Percentiles rank a stretch among this genome's conserved stretches.
Conservation (phyloP, 164 flowering plant species). For the Annona squamosa region DNA sequence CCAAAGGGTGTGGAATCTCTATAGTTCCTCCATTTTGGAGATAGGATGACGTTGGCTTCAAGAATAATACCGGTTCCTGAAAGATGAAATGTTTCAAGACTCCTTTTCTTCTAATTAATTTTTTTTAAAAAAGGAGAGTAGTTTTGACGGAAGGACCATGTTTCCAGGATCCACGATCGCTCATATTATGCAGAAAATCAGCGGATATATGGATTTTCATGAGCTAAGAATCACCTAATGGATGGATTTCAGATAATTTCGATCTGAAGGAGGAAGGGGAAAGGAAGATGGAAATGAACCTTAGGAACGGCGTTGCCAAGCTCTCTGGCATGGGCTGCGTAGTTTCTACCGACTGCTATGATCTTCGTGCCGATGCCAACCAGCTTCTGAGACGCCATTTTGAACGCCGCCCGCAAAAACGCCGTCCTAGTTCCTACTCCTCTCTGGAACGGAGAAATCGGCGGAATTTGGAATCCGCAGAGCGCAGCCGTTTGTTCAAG, state of each 20-base stretch:
- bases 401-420: not conserved
- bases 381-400: slow-evolving; percentile 35
- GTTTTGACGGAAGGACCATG: too few relatives aligned
- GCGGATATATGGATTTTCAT: too few relatives aligned
- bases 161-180: too few relatives aligned
- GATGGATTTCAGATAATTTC: too few relatives aligned
- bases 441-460: not conserved
- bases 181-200: too few relatives aligned
- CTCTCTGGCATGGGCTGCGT: slow-evolving; percentile 96
- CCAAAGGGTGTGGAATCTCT: slow-evolving; percentile 64
- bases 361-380: slow-evolving; percentile 73
- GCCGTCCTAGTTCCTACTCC: not conserved
- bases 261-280: too few relatives aligned
- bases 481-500: not conserved
- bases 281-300: slow-evolving; percentile 27
- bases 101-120: too few relatives aligned
- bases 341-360: slow-evolving; percentile 94
- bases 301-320: slow-evolving; percentile 97
- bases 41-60: slow-evolving; percentile 95
- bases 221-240: too few relatives aligned
- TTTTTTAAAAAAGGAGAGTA: too few relatives aligned
- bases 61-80: slow-evolving; percentile 89
- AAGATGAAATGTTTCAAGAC: not conserved
- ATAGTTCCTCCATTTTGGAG: slow-evolving; percentile 81
- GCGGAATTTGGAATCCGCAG: not conserved